Evolutionary conservation across 306 rosid species (phyloP).

Genomic region (Lagenaria siceraria): DNA sequence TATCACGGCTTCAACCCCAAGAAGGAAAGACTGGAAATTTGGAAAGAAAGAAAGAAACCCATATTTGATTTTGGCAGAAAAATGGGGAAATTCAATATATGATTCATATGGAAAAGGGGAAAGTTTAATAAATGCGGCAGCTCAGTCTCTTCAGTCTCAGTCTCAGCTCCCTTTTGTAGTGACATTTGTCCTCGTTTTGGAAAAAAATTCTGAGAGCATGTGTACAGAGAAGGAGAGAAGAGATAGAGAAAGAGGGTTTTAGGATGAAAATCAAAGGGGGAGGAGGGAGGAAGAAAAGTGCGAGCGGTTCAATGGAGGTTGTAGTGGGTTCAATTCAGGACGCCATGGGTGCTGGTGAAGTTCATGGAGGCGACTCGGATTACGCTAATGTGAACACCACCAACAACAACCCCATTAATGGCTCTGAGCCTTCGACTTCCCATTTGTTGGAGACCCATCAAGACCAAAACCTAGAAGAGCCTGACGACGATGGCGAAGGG

Average conservation of each 20-base stretch:
- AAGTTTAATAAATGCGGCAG: not conserved
- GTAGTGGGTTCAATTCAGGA: conserved; percentile 2
- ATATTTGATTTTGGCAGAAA: not conserved
- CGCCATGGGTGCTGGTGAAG: not conserved
- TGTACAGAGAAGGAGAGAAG: not conserved
- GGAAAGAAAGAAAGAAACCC: not conserved
- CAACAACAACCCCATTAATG: not conserved
- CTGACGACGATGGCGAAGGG: conserved; percentile 14
- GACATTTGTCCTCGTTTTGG: not conserved
- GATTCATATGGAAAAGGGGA: not conserved
- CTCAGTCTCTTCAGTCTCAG: not conserved
- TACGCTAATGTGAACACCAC: not conserved
- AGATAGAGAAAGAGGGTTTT: not conserved
- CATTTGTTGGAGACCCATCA: conserved; percentile 9
- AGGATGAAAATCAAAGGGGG: conserved; percentile 38
- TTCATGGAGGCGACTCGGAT: conserved; percentile 8
- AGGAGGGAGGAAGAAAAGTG: conserved; percentile 20
- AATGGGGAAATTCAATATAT: not conserved
- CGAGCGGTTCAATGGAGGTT: conserved; percentile 21
- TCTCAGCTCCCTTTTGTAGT: not conserved
- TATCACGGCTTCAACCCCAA: not conserved
- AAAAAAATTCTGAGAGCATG: not conserved
- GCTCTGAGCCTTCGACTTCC: not conserved
- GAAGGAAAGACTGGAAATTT: not conserved
- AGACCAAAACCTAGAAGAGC: conserved; percentile 19